Percentiles rank a stretch among this genome's conserved stretches.
Evolutionary conservation across 306 rosid species (phyloP).

Genomic region (Vigna reflexopilosa): DNA sequence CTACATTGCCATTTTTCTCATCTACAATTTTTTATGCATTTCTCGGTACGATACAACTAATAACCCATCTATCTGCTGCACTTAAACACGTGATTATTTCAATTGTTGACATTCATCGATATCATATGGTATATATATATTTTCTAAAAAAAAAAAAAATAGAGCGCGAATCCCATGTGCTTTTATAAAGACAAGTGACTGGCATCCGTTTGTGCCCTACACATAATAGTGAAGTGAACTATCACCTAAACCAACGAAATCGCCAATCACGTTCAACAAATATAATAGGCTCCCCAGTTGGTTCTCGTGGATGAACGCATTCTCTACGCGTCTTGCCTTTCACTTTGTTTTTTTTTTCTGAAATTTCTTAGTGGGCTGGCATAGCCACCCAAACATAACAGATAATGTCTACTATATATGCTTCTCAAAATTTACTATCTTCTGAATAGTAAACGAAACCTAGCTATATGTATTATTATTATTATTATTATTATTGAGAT

Average conservation of each 20-base stretch:
- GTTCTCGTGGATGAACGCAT: conserved; percentile 50
- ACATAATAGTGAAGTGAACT: conserved; percentile 43
- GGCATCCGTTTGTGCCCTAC: conserved; percentile 48
- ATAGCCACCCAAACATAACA: conserved; percentile 11
- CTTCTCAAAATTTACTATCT: neutral
- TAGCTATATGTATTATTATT: neutral
- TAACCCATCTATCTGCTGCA: neutral
- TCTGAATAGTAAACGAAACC: neutral
- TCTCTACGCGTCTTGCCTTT: conserved; percentile 29
- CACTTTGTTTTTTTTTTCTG: neutral
- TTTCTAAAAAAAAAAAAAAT: neutral
- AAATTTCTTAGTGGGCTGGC: conserved; percentile 25
- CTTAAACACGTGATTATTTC: conserved; percentile 32
- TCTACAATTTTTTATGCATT: neutral
- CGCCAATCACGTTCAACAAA: conserved; percentile 40
- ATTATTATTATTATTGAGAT: neutral
- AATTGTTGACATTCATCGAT: conserved; percentile 22
- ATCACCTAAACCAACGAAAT: conserved; percentile 56
- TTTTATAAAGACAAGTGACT: conserved; percentile 43
- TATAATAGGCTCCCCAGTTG: conserved; percentile 45
- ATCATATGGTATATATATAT: conserved; percentile 7
- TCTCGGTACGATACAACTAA: conserved; percentile 15
- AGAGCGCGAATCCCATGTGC: conserved; percentile 29
- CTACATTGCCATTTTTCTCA: conserved; percentile 28
- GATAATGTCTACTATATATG: neutral